A percentile compares a stretch with the other conserved stretches of the same genome.
Evolutionary conservation across 169 alveolate genomes (phyloP).

Genomic region (Ophryocystis elektroscirrha): DNA sequence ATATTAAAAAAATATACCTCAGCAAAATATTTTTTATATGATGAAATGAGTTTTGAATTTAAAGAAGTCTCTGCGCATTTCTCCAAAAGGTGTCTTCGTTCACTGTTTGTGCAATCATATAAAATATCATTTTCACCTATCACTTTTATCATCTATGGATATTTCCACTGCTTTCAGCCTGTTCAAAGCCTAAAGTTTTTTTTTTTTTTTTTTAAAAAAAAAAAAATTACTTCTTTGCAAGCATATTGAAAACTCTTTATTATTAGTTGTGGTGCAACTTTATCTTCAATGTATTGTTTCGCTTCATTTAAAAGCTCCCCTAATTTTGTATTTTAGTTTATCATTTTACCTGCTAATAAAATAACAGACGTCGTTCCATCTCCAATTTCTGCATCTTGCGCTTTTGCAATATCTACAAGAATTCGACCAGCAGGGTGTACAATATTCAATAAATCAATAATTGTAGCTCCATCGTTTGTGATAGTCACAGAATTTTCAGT

Average conservation of each 20-base stretch:
- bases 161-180: background rate
- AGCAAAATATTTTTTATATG: slow-evolving; percentile 65
- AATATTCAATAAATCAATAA: slow-evolving; percentile 63
- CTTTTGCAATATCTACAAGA: slow-evolving; percentile 79
- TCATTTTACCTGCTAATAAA: slow-evolving; percentile 76
- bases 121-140: background rate
- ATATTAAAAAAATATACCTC: background rate
- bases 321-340: no score
- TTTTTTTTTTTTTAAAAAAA: background rate
- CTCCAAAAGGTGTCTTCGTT: slow-evolving; percentile 51
- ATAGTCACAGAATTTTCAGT: slow-evolving; percentile 58
- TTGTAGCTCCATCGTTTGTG: slow-evolving; percentile 98
- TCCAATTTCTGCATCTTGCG: slow-evolving; percentile 81
- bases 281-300: slow-evolving; percentile 73
- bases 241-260: slow-evolving; percentile 76
- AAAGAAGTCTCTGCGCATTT: slow-evolving; percentile 92
- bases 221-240: slow-evolving; percentile 35
- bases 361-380: slow-evolving; percentile 86
- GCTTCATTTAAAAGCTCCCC: slow-evolving; percentile 79
- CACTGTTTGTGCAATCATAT: slow-evolving; percentile 12
- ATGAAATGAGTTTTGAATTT: slow-evolving; percentile 74
- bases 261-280: slow-evolving; percentile 75
- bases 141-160: background rate
- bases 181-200: no score
- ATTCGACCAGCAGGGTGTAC: slow-evolving; percentile 93